Evolutionary conservation across 2,329 filamentous ascomycete species (phyloP).

Genomic region (Verticillium dahliae): DNA sequence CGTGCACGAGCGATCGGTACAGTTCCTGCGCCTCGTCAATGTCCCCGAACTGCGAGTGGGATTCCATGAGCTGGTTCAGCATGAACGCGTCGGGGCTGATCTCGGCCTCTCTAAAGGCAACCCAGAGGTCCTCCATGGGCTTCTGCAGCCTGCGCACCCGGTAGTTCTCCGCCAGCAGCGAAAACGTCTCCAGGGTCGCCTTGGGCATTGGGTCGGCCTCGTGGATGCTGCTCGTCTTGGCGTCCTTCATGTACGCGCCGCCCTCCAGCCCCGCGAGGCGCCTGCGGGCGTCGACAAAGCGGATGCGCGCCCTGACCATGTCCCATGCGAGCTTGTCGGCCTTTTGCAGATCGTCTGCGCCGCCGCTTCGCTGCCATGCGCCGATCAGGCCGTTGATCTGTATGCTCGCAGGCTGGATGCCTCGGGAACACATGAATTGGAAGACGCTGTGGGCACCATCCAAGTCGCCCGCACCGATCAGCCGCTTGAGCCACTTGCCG

Average conservation of each 20-base stretch:
- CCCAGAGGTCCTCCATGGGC: conserved; percentile 54
- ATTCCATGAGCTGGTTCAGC: conserved; percentile 71
- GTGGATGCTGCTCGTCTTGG: conserved; percentile 6
- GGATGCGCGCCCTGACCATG: conserved; percentile 66
- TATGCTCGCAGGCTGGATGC: conserved; percentile 61
- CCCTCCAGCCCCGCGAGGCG: conserved; percentile 9
- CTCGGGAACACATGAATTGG: conserved; percentile 65
- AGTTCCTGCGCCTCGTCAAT: conserved; percentile 46
- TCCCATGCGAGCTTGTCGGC: conserved; percentile 67
- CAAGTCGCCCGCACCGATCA: conserved; percentile 66
- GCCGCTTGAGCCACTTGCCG: conserved; percentile 80
- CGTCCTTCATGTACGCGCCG: neutral
- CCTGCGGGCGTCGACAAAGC: conserved; percentile 49
- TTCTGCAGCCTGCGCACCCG: conserved; percentile 52
- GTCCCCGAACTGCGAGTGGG: conserved; percentile 54
- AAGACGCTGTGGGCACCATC: conserved; percentile 68
- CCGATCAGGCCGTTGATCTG: conserved; percentile 80
- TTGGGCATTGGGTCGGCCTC: conserved; percentile 32
- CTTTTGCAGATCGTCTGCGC: conserved; percentile 43
- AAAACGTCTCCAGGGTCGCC: conserved; percentile 74
- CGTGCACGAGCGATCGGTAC: conserved; percentile 46
- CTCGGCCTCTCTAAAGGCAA: conserved; percentile 54
- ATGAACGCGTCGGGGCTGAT: conserved; percentile 67
- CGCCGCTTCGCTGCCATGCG: conserved; percentile 64
- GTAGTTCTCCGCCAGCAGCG: conserved; percentile 67